phyloP scores from a whole-genome alignment of 371 early-diverging fungal genomes.

The Batkoa obscura region DNA sequence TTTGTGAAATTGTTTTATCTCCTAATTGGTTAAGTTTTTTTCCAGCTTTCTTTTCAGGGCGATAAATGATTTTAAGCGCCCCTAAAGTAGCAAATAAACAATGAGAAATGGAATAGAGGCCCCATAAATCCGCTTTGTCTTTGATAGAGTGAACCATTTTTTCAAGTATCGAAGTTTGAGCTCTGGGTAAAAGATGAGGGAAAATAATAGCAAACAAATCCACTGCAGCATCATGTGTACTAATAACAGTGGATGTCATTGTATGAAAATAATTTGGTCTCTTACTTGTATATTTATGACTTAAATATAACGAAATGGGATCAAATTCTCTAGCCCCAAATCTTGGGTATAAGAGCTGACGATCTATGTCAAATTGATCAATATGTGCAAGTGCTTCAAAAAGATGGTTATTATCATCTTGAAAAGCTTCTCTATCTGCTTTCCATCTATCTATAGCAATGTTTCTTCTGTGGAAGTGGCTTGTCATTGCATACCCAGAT shows the following conservation, averaged over 20 bases:
- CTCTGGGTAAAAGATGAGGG: constrained; percentile 28
- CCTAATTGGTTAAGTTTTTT: neutral
- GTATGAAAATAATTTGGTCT: constrained; percentile 12
- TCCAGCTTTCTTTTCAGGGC: neutral
- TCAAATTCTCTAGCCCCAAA: constrained; percentile 37
- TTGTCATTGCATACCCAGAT: constrained; percentile 3
- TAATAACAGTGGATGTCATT: constrained; percentile 17
- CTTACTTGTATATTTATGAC: constrained; percentile 12
- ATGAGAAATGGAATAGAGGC: neutral
- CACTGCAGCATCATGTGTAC: constrained; percentile 32
- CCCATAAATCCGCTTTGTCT: constrained; percentile 5
- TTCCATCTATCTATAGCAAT: neutral
- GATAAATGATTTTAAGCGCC: neutral
- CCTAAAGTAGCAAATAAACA: constrained; percentile 1
- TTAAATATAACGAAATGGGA: constrained; percentile 26
- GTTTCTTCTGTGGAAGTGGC: constrained; percentile 1
- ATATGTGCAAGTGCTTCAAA: neutral
- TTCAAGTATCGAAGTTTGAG: constrained; percentile 60
- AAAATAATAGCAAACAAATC: constrained; percentile 55
- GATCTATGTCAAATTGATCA: constrained; percentile 13
- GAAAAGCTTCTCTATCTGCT: neutral
- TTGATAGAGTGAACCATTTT: constrained; percentile 46
- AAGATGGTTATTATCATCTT: neutral
- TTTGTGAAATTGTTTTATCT: neutral
- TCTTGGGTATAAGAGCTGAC: constrained; percentile 29